Base-by-base conservation (phyloP, 1,284 basidiomycete genomes). In the Cerioporus squamosus region DNA sequence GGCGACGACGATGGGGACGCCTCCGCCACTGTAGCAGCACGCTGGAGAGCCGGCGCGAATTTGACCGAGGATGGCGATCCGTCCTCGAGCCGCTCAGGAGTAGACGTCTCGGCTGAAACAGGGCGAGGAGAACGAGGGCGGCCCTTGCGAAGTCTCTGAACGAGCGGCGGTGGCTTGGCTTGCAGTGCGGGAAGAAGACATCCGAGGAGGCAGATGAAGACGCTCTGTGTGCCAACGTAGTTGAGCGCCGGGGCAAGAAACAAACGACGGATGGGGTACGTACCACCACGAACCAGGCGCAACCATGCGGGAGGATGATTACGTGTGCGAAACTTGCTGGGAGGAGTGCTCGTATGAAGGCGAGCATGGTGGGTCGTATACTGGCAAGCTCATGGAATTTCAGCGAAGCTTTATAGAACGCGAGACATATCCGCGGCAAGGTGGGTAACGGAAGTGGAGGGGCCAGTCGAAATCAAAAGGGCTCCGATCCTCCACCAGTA, bases 151-250 rank as follows among this genome's bases (percentile, higher is more conserved):
- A 51, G 47, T 20, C 26, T 36, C 5, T 20, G 53, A 24, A 39
- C 22, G 24, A 45, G 38, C 22, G 53, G 44, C 5, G 60, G 60
- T 23, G 57, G 51, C 24, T 54, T 56, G 38, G 57, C 26, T 12
- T 48, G 61, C 10, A 50, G 14, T 17, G 36, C 48, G 14, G 61
- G 61, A 10, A 62, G 14, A 26, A 62, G 12, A 15, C 57, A 51
- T 36, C 61, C 61, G 9, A 45, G 39, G 15, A 46, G 2, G 24
- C 59, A 62, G 22, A 59, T 59, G 47, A 62, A 36, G 38, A 62
- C 54, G 51, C 61, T 62, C 61, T 62, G 26, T 10, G n/a, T 29
- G n/a, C n/a, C 26, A 29, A 29, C 8, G n/a, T 6, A 26, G 7
- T 15, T 22, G 9, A 26, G 23, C 22, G 23, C 14, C 20, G 20